Conservation (phyloP, 2,329 filamentous ascomycete genomes). For the Lecanicillium sp. region DNA sequence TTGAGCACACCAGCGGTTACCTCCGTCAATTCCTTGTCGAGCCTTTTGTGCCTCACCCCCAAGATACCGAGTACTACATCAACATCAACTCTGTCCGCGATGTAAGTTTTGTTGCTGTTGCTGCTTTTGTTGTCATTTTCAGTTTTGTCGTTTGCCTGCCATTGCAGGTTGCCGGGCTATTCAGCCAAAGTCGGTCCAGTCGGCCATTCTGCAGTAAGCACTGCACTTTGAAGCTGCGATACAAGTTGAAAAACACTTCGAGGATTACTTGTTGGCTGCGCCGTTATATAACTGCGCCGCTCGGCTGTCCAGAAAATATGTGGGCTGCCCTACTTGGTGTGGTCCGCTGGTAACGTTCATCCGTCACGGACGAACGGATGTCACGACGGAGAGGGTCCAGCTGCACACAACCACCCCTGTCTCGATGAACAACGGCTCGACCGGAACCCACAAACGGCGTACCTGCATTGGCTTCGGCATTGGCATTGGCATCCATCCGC, state of each 20-base stretch:
- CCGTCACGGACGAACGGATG: constrained; percentile 34
- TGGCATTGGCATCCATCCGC: not conserved
- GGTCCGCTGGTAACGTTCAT: constrained; percentile 23
- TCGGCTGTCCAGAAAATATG: constrained; percentile 6
- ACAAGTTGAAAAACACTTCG: too few species aligned
- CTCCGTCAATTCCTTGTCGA: constrained; percentile 96
- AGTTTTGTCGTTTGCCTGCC: constrained; percentile 16
- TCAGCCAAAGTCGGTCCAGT: constrained; percentile 1
- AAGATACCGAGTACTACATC: constrained; percentile 98
- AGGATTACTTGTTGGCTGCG: too few species aligned
- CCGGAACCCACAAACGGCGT: constrained; percentile 12
- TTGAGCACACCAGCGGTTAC: constrained; percentile 84
- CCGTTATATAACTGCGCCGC: constrained; percentile 3
- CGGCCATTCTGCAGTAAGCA: constrained; percentile 12
- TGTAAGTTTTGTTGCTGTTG: constrained; percentile 59
- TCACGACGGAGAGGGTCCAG: constrained; percentile 26
- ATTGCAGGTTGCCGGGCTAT: constrained; percentile 2
- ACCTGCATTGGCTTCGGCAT: constrained; percentile 10
- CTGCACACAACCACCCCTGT: constrained; percentile 7
- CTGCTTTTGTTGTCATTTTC: constrained; percentile 20
- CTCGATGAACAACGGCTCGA: constrained; percentile 10
- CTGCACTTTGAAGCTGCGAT: too few species aligned
- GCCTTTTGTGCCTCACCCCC: constrained; percentile 93
- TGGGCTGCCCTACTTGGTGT: constrained; percentile 12
- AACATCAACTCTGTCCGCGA: constrained; percentile 99